Percentiles rank a stretch among this genome's conserved stretches.
Evolutionary conservation across 2,329 filamentous ascomycete genomes (phyloP).

Genomic region (Colletotrichum eleusines): DNA sequence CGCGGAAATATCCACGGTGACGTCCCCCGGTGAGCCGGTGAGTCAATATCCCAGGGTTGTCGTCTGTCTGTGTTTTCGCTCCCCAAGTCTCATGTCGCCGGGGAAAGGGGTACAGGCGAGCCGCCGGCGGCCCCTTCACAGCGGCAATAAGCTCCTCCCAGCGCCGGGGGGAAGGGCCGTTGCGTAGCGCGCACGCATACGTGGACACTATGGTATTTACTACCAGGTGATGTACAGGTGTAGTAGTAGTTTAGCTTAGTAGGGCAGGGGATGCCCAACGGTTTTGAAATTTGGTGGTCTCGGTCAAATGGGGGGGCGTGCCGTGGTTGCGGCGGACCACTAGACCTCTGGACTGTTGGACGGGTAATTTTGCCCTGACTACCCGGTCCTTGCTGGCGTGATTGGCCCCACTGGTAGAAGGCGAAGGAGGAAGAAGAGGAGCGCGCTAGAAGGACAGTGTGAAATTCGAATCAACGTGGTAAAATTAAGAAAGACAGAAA

Average conservation of each 20-base stretch:
- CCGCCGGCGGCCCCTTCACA: conserved; percentile 16
- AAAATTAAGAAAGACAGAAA: conserved; percentile 38
- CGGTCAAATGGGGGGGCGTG: neutral
- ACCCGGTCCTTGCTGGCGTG: neutral
- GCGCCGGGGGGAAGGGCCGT: neutral
- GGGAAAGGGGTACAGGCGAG: conserved; percentile 28
- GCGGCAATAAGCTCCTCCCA: conserved; percentile 7
- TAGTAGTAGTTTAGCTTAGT: neutral
- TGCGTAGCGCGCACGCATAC: neutral
- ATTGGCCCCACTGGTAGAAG: conserved; percentile 26
- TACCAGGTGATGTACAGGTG: neutral
- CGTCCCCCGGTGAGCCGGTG: conserved; percentile 28
- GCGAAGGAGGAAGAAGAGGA: conserved; percentile 40
- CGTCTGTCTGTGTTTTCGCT: conserved; percentile 12
- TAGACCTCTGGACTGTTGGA: conserved; percentile 2
- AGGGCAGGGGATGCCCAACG: conserved; percentile 12
- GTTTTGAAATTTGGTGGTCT: conserved; percentile 15
- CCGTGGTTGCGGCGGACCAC: neutral
- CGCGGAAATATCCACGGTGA: neutral
- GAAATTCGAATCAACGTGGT: conserved; percentile 34
- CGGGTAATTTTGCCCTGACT: conserved; percentile 24
- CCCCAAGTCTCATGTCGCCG: conserved; percentile 14
- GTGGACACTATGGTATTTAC: neutral
- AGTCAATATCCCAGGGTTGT: conserved; percentile 31
- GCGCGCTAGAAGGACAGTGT: conserved; percentile 32